Evolutionary conservation across 805 yeast species (phyloP).

Genomic region (Priceomyces medius): DNA sequence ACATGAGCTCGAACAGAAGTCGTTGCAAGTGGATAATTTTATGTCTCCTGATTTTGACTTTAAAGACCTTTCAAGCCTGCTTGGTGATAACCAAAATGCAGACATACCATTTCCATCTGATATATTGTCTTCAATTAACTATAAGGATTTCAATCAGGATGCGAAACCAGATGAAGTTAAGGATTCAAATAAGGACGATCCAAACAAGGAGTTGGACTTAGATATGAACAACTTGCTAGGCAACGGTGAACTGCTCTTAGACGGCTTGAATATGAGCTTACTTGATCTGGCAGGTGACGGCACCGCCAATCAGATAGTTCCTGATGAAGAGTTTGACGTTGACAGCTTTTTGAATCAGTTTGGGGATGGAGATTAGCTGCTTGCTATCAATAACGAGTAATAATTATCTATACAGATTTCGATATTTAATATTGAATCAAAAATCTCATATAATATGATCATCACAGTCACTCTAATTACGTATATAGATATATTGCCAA

Average conservation of each 20-base stretch:
- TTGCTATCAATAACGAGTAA: too few species aligned
- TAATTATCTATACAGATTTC: too few species aligned
- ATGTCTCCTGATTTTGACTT: slow-evolving; percentile 29
- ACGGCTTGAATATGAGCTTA: slow-evolving; percentile 42
- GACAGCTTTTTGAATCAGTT: slow-evolving; percentile 45
- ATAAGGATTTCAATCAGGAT: slow-evolving; percentile 8
- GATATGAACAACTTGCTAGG: slow-evolving; percentile 39
- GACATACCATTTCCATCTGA: slow-evolving; percentile 32
- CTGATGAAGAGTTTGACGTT: slow-evolving; percentile 42
- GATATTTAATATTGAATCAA: too few species aligned
- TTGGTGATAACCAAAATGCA: slow-evolving; percentile 11
- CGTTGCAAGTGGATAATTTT: slow-evolving; percentile 11
- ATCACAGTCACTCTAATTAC: too few species aligned
- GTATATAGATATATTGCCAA: slow-evolving; percentile 46
- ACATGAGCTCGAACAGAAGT: slow-evolving; percentile 10
- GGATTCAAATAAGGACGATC: slow-evolving; percentile 6
- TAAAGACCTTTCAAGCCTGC: slow-evolving; percentile 15
- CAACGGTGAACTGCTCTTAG: slow-evolving; percentile 40
- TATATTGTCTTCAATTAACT: slow-evolving; percentile 28
- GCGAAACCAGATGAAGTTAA: slow-evolving; percentile 6
- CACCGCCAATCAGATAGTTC: slow-evolving; percentile 16
- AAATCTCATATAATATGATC: too few species aligned
- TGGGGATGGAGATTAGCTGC: slow-evolving; percentile 33
- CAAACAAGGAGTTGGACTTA: slow-evolving; percentile 17
- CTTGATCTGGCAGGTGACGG: slow-evolving; percentile 29